Conservation (phyloP, 192 early-diverging fungal genomes). For the Lobosporangium transversale region DNA sequence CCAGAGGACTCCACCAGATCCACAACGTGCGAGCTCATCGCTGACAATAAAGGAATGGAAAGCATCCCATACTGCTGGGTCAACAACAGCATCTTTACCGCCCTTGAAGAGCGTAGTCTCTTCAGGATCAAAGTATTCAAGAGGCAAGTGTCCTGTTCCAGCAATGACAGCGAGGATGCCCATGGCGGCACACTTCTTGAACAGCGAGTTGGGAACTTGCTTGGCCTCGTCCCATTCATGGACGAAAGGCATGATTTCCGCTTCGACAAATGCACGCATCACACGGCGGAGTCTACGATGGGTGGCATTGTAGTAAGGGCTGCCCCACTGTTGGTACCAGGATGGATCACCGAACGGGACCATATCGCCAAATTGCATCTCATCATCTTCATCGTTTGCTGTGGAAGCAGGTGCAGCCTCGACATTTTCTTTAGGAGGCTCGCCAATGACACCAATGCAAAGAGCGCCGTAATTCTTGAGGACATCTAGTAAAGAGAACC, state of each 20-base stretch:
- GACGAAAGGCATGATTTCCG: conserved; percentile 79
- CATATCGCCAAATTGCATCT: conserved; percentile 74
- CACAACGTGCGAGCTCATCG: conserved; percentile 84
- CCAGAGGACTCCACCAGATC: conserved; percentile 85
- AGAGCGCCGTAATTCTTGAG: conserved; percentile 73
- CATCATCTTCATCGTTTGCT: conserved; percentile 51
- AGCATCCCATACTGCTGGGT: conserved; percentile 65
- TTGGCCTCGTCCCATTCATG: conserved; percentile 89
- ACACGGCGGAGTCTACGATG: conserved; percentile 72
- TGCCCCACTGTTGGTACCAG: conserved; percentile 73
- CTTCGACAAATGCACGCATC: conserved; percentile 78
- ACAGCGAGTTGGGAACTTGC: conserved; percentile 73
- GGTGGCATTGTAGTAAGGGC: conserved; percentile 84
- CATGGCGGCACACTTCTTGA: conserved; percentile 74
- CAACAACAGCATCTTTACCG: conserved; percentile 49
- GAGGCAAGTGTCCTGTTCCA: conserved; percentile 28
- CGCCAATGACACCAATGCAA: conserved; percentile 71
- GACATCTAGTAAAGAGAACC: conserved; percentile 33
- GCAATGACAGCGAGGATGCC: conserved; percentile 72
- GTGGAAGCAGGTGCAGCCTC: conserved; percentile 14
- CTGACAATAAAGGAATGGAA: conserved; percentile 79
- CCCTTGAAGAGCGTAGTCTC: conserved; percentile 26
- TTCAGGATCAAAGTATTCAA: conserved; percentile 46
- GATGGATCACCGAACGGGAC: conserved; percentile 84
- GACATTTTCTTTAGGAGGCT: conserved; percentile 29